Base-by-base conservation (phyloP, 352 stramenopile genomes). In the Phytopythium litorale region DNA sequence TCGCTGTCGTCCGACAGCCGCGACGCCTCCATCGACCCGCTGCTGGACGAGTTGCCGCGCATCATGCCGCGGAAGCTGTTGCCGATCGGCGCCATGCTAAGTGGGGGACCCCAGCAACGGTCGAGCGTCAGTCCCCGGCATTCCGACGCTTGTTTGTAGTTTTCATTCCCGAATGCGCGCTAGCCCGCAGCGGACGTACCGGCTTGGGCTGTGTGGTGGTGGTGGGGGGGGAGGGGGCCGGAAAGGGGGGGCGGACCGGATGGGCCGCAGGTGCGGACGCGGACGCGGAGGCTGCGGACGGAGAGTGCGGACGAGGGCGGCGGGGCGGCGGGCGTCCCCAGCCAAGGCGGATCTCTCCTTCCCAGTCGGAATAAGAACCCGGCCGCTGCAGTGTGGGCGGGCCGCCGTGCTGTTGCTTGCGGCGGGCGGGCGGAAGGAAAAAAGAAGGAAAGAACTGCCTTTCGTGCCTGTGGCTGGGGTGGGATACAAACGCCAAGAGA, bases 41-140 rank as follows among this genome's bases (percentile, higher is more conserved):
- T 76, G 55, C 65, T 76, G 43, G 72, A 72, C 54, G 80, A 89
- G 69, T 81, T 85, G 32, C 78, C 80, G 57, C 80, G 78, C 76
- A 84, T 88, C 40, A 87, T 84, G 54, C 70, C 76, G 59, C 80
- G 80, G 61, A 89, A 77, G 59, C 75, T 83, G 63, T 63, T 75
- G 59, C 77, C 77, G 53, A 81, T 78, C 1, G 76, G 70, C 42
- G 78, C 74, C 76, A 88, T 88, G 30, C 28, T 51, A 54, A 33
- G 4, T n/a, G 38, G n/a, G n/a, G n/a, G n/a, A n/a, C n/a, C 11
- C 19, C 38, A 19, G 3, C 19, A 7, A 48, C 0, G 9, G 38
- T 43, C 4, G 38, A n/a, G 38, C 35, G 38, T 45, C 13, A 43
- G 37, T 43, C 33, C 9, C 33, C 33, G 33, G 5, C 33, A n/a